Evolutionary conservation across 2,329 filamentous ascomycete genomes (phyloP).

Genomic region (Corinectria fuckeliana): DNA sequence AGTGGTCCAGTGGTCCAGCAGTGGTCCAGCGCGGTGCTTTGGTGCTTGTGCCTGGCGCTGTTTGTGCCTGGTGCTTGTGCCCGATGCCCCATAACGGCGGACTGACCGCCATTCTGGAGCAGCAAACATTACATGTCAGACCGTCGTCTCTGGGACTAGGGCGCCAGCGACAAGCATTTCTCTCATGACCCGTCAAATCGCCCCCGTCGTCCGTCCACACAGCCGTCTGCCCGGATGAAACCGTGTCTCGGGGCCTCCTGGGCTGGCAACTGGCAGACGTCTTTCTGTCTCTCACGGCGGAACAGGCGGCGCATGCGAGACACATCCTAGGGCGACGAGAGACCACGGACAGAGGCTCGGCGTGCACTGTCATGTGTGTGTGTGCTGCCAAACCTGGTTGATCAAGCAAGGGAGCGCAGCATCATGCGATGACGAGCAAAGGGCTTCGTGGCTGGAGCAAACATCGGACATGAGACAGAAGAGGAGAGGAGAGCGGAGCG

Average conservation of each 20-base stretch:
- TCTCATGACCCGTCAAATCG: constrained; percentile 26
- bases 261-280: constrained; percentile 1
- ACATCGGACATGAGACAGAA: constrained; percentile 2
- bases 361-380: neutral
- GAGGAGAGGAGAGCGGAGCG: neutral
- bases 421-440: neutral
- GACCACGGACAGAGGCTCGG: constrained; percentile 14
- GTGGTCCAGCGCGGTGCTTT: neutral
- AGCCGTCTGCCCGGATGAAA: constrained; percentile 33
- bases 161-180: constrained; percentile 25
- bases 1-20: too few relatives aligned
- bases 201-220: constrained; percentile 12
- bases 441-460: constrained; percentile 3
- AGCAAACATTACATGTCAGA: constrained; percentile 17
- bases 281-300: neutral
- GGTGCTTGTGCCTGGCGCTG: neutral
- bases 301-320: constrained; percentile 18
- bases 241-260: constrained; percentile 20
- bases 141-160: constrained; percentile 17
- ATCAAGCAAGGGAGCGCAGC: constrained; percentile 12
- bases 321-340: constrained; percentile 1
- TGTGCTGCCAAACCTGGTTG: constrained; percentile 1
- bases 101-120: constrained; percentile 36
- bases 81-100: neutral
- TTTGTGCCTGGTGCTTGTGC: neutral